These are phyloP conservation scores for Hyphopichia burtonii DNA, from an alignment of 1,139 yeast species.

Conservation along the genomic window DNA sequence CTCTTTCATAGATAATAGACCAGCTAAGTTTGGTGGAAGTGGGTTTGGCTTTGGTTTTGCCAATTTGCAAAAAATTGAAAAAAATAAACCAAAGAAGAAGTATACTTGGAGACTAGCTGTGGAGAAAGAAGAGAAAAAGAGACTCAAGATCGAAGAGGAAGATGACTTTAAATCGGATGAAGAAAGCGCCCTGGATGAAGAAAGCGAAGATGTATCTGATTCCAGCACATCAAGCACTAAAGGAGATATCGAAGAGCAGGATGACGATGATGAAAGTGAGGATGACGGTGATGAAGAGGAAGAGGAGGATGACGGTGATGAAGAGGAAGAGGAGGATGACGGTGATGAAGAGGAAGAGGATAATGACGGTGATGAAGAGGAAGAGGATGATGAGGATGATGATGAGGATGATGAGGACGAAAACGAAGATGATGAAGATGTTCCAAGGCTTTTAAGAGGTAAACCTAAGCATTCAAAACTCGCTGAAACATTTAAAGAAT, in stretches of 20 bases:
- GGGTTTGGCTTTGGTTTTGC: constrained; percentile 71
- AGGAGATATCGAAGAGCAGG: constrained; percentile 1
- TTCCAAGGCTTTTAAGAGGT: constrained; percentile 34
- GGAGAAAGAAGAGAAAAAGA: constrained; percentile 37
- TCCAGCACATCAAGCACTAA: constrained; percentile 16
- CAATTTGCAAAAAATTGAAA: constrained; percentile 50
- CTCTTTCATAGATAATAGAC: constrained; percentile 72
- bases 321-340: constrained; percentile 11
- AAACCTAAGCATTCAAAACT: constrained; percentile 43
- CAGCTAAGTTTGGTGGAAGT: constrained; percentile 57
- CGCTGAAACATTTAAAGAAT: constrained; percentile 49
- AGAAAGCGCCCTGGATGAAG: constrained; percentile 7
- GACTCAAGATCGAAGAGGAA: constrained; percentile 35
- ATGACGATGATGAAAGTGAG: constrained; percentile 13
- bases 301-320: constrained; percentile 11
- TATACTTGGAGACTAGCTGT: constrained; percentile 45
- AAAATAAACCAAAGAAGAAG: constrained; percentile 34
- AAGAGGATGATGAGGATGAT: constrained; percentile 13
- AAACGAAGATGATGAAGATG: constrained; percentile 19
- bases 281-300: constrained; percentile 3
- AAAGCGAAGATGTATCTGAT: constrained; percentile 19
- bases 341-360: constrained; percentile 18
- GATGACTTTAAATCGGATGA: constrained; percentile 41
- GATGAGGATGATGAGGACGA: constrained; percentile 19
- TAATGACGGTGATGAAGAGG: constrained; percentile 39